Base-by-base conservation (phyloP, 495 filamentous ascomycete species). In the Annulohypoxylon stygium region DNA sequence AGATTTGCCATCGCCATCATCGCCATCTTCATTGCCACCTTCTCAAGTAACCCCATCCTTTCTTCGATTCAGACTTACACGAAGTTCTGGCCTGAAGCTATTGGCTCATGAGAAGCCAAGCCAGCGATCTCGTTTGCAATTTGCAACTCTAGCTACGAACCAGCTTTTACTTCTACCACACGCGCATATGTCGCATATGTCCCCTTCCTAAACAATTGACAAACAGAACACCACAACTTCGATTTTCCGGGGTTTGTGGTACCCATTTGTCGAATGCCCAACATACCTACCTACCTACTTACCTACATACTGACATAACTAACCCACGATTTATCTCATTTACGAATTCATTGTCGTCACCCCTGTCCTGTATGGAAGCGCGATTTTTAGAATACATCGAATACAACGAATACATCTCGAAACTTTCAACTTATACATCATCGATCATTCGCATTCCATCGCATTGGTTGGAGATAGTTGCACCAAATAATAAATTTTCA, bases 61-160 rank as follows among this genome's bases (percentile, higher is more conserved):
- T 33, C 41, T 34, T 47, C 16, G 1, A 20, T 3, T 37, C 64
- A 16, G 45, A 69, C 71, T 70, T 70, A 70, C 66, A 70, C 72
- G 58, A 51, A 51, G 63, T 25, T 61, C 67, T 55, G 45, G 63
- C 23, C 67, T 33, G 2, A 41, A 61, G 50, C 36, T 39, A 75
- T 75, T 75, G 72, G 72, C 65, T 75, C 67, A 41, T 59, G 67
- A 65, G 58, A 45, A 50, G 72, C 72, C 67, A 75, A 67, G 72
- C 59, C 61, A 51, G 62, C 47, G 50, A 61, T 70, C 62, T 63
- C 36, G 61, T 57, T 57, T 57, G 53, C 53, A 70, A 67, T 51
- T 51, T 58, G 43, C 43, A 64, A 47, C 41, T 47, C 50, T 34
- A 60, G 36, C 69, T 60, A 62, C 57, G 61, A 63, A 47, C 59